Evolutionary conservation across 2,329 filamentous ascomycete genomes (phyloP), one percentile per base, ranked within the genome.

Genomic region (Talaromyces sp.): DNA sequence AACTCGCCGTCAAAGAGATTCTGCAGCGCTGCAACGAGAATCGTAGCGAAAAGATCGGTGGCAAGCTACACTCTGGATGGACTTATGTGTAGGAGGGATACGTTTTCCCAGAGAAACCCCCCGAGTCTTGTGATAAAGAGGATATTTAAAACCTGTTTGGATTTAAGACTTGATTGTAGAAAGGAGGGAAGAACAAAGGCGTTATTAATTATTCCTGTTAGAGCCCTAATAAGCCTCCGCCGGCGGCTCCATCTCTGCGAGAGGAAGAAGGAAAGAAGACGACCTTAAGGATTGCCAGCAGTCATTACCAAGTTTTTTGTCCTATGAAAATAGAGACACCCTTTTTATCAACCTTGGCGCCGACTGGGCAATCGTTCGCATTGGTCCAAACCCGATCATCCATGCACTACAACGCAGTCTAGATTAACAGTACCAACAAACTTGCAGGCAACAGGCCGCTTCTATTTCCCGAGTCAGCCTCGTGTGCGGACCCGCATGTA

Each of bases 1-100:
- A 61, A n/a, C 5, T n/a, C 7, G 53, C 59, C 42, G 53, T 42
- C 12, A 61, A 51, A n/a, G 54, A 44, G 1, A 61, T 61, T n/a
- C 14, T 52, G 8, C 42, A 53, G 54, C 47, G 53, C 27, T 57
- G 59, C 23, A 61, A 61, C 34, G 2, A 4, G 42, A 9, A 42
- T 12, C 40, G 54, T 18, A 31, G 9, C 6, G 18, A 44, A 12
- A 16, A 28, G 18, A 40, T 61, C 40, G 44, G 42, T 1, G 59
- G 53, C 4, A 36, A 53, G 5, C n/a, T 56, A 23, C 28, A 33
- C 16, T 40, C 16, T 18, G 53, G 18, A 4, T 57, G 59, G 53
- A 52, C 42, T 27, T 61, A 57, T 53, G 5, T 33, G 14, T 57
- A 55, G 44, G 44, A 7, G 5, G 34, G 14, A 16, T 40, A 40